A percentile compares a stretch with the other conserved stretches of the same genome.
Conservation (phyloP, 345 rosid species). For the Camelina laxa region DNA sequence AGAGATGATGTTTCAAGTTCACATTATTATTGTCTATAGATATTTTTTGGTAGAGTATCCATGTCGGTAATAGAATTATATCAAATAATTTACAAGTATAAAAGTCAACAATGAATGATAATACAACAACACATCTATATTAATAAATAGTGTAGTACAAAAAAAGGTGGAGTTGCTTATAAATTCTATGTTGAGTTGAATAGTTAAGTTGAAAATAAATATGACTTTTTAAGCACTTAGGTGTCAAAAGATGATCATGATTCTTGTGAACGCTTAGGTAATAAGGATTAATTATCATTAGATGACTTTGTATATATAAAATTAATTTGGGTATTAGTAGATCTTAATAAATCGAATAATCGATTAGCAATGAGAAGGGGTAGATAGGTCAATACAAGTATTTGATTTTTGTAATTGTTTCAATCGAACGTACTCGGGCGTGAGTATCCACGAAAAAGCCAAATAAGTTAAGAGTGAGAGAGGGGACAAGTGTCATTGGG, state of each 20-base stretch:
- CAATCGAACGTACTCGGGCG: conserved; percentile 24
- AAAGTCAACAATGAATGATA: not conserved
- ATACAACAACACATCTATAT: not conserved
- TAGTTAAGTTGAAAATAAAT: not conserved
- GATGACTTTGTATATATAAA: not conserved
- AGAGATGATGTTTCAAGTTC: conserved; percentile 34
- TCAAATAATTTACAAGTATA: not conserved
- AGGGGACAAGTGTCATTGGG: conserved; percentile 34
- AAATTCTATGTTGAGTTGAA: not conserved
- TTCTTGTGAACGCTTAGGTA: not conserved
- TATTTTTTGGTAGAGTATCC: conserved; percentile 6
- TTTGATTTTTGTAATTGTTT: not conserved
- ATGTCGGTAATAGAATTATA: conserved; percentile 18
- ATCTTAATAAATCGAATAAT: conserved; percentile 6
- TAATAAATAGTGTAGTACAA: not conserved
- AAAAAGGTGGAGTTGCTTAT: not conserved
- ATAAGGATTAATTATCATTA: not conserved
- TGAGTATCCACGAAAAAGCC: conserved; percentile 34
- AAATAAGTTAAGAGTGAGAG: conserved; percentile 12
- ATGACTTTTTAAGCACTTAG: conserved; percentile 6
- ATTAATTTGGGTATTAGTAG: not conserved
- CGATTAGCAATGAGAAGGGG: not conserved
- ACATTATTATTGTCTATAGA: conserved; percentile 6
- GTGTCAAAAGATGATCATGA: not conserved
- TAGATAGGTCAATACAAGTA: conserved; percentile 12